Conservation (phyloP, 2,329 filamentous ascomycete species). For the Fusarium coffeatum region DNA sequence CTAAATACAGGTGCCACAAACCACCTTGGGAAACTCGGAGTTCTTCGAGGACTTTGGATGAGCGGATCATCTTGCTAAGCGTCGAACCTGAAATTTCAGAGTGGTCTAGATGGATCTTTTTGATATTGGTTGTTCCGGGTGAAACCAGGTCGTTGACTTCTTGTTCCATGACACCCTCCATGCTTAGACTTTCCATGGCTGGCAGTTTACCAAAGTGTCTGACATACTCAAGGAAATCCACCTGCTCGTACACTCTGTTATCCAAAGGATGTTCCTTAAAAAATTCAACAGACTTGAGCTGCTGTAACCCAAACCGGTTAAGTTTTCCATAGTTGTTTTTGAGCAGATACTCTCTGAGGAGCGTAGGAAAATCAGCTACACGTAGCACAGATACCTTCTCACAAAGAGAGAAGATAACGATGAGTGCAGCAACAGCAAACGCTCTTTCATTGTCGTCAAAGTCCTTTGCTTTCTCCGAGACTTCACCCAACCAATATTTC, state of each 20-base stretch:
- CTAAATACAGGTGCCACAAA: neutral
- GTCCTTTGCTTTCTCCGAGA: neutral
- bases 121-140: neutral
- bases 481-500: neutral
- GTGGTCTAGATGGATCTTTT: neutral
- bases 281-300: neutral
- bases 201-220: slow-evolving; percentile 9
- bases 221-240: neutral
- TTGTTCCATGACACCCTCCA: slow-evolving; percentile 5
- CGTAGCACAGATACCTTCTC: neutral
- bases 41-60: neutral
- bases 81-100: neutral
- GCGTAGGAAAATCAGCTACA: neutral
- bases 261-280: neutral
- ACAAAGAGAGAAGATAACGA: slow-evolving; percentile 21
- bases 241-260: neutral
- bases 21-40: neutral
- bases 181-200: neutral
- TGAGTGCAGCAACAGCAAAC: neutral
- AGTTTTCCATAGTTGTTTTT: slow-evolving; percentile 15
- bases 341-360: slow-evolving; percentile 1
- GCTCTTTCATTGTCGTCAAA: neutral
- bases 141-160: neutral
- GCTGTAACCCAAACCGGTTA: neutral
- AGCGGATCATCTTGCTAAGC: neutral